These are phyloP conservation scores for Arabidopsis suecica DNA, from an alignment of 345 rosid species.

Conservation along the genomic window DNA sequence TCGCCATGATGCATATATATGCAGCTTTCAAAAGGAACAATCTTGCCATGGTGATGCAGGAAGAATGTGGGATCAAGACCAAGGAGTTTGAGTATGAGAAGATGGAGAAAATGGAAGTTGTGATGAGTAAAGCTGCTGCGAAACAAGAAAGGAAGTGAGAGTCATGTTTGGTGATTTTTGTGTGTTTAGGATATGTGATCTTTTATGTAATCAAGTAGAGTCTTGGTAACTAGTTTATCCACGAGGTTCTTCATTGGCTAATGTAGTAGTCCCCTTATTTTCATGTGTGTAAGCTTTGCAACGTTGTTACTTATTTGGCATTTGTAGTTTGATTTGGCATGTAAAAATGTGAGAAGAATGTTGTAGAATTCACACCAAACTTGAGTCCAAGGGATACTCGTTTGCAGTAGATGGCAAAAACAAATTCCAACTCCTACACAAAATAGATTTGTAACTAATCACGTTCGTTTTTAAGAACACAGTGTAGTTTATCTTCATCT, in stretches of 20 bases:
- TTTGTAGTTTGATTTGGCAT: not conserved
- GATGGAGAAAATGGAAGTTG: constrained; percentile 69
- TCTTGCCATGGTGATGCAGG: constrained; percentile 55
- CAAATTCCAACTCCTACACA: not conserved
- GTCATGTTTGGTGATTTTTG: constrained; percentile 41
- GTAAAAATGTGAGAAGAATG: constrained; percentile 15
- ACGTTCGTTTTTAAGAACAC: not conserved
- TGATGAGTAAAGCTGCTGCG: constrained; percentile 50
- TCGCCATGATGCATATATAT: constrained; percentile 66
- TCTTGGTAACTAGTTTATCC: constrained; percentile 23
- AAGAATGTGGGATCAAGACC: constrained; percentile 60
- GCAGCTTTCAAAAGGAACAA: constrained; percentile 64
- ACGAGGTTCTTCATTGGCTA: constrained; percentile 25
- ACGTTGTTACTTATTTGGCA: constrained; percentile 8
- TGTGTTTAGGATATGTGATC: constrained; percentile 56
- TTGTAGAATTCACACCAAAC: not conserved
- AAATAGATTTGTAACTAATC: constrained; percentile 19
- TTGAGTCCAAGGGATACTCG: not conserved
- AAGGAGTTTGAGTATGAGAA: constrained; percentile 68
- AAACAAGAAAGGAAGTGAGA: constrained; percentile 55
- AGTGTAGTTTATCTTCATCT: not conserved
- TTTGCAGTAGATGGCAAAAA: not conserved
- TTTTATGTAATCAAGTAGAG: constrained; percentile 39
- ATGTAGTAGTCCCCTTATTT: not conserved
- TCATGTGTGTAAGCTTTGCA: constrained; percentile 19